Percentiles rank a stretch among this genome's conserved stretches.
These are phyloP conservation scores for Iris pallida DNA, from an alignment of 116 monocot species.

Conservation along the genomic window DNA sequence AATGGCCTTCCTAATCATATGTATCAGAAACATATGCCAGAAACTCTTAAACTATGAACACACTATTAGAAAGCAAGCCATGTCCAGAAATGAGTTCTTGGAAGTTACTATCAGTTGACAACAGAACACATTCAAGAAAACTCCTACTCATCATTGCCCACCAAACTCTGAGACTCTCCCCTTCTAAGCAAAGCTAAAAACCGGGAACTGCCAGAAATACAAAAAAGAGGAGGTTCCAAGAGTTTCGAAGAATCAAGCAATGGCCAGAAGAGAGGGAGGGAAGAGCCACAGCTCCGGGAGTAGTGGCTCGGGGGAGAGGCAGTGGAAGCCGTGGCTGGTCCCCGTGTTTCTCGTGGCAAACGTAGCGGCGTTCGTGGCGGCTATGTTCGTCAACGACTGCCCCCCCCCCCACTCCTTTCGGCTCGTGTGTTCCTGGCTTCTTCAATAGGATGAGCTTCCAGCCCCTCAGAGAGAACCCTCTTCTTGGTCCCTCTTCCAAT, in stretches of 20 bases:
- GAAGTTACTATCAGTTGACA: too few species aligned
- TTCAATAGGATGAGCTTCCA: constrained; percentile 17
- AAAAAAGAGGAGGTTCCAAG: neutral
- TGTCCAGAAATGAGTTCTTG: too few species aligned
- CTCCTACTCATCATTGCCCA: too few species aligned
- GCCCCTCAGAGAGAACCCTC: constrained; percentile 68
- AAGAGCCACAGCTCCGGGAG: neutral
- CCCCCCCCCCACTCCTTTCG: neutral
- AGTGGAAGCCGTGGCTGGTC: constrained; percentile 2
- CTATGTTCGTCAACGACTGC: constrained; percentile 5
- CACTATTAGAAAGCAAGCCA: too few species aligned
- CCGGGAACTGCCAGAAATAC: too few species aligned
- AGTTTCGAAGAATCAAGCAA: neutral
- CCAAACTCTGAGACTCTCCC: too few species aligned
- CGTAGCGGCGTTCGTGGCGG: neutral
- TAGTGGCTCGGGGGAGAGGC: neutral
- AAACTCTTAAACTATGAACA: too few species aligned
- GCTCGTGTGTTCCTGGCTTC: neutral
- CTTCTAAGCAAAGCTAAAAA: too few species aligned
- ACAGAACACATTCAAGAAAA: too few species aligned
- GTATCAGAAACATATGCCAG: too few species aligned
- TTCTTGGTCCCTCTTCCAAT: constrained; percentile 62
- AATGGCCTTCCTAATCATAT: too few species aligned
- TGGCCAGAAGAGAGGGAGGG: neutral
- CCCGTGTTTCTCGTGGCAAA: neutral